Conservation (phyloP, 2,329 filamentous ascomycete genomes). For the Elsinoe australis region DNA sequence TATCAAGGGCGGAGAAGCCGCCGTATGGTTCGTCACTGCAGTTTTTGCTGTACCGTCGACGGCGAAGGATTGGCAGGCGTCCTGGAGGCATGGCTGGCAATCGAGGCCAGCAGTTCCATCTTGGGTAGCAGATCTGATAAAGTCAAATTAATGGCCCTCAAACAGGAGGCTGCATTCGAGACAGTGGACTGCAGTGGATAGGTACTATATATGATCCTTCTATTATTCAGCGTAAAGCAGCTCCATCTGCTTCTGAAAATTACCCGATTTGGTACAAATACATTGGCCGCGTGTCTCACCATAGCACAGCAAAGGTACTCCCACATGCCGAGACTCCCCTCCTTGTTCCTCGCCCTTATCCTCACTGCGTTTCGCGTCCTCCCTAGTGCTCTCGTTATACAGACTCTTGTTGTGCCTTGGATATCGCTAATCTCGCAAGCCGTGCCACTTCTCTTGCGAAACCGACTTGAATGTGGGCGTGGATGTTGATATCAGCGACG, state of each 20-base stretch:
- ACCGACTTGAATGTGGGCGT: constrained; percentile 6
- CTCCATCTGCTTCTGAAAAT: no score
- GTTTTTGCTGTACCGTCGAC: constrained; percentile 62
- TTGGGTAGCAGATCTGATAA: constrained; percentile 24
- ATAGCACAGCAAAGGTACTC: no score
- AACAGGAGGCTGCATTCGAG: not conserved
- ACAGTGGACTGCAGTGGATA: no score
- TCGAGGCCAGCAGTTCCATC: constrained; percentile 24
- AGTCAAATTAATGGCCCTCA: not conserved
- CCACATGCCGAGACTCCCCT: no score
- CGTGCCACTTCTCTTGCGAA: constrained; percentile 10
- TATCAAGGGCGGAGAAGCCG: constrained; percentile 49
- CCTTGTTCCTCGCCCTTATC: no score
- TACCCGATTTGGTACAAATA: no score
- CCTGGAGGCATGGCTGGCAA: constrained; percentile 47
- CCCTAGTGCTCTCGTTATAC: no score
- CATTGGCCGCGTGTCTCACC: no score
- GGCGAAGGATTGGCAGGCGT: constrained; percentile 44
- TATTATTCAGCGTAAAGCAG: no score
- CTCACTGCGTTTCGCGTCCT: no score
- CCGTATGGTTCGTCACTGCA: constrained; percentile 62
- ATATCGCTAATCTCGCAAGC: constrained; percentile 1
- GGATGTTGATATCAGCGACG: constrained; percentile 6
- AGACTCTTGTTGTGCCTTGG: no score
- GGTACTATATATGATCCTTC: no score